Evolutionary conservation across 1,139 yeast genomes (phyloP), one percentile per base, ranked within the genome.

Genomic region (Trichomonascaceae sp.): DNA sequence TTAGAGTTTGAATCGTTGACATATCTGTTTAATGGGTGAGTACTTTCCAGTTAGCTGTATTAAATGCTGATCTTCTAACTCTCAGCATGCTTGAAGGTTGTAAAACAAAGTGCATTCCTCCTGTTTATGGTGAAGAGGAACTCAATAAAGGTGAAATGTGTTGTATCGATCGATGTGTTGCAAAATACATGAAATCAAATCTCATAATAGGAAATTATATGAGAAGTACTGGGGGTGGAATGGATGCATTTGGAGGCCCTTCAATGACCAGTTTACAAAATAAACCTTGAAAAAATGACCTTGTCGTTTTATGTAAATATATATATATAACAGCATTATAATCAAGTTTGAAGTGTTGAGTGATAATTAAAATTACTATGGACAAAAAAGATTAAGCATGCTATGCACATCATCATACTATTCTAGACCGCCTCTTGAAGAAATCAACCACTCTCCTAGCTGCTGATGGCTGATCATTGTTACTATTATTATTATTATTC

Each of bases 111-210:
- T 90, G 98, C 69, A 77, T 90, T 47, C 84, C 84, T 8, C 83
- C 81, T 20, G 78, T 76, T 54, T 90, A 86, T 69, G 91, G 89
- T 18, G 97, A 90, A 65, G 78, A 81, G 15, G 96, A 90, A 39
- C 78, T 93, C 59, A 80, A 80, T 73, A 89, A 89, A 76, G 85
- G 82, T 66, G 99, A 93, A 74, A 83, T 91, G 49, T 79, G 87
- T 54, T 93, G 99, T 73, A 80, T 95, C 62, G 99, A 93, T 74
- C 84, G 99, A 77, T 93, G 99, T 76, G 98, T 93, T 58, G 83
- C 96, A 64, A 93, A 93, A 74, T 93, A 91, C 75, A 93, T 95
- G 66, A 96, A 89, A 66, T 87, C 96, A 59, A 93, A 93, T 71
- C 93, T 89, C 61, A 65, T 78, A 55, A 75, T 90, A 20, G 96